phyloP scores from a whole-genome alignment of 1,284 basidiomycete species.

The Mycena citricolor region DNA sequence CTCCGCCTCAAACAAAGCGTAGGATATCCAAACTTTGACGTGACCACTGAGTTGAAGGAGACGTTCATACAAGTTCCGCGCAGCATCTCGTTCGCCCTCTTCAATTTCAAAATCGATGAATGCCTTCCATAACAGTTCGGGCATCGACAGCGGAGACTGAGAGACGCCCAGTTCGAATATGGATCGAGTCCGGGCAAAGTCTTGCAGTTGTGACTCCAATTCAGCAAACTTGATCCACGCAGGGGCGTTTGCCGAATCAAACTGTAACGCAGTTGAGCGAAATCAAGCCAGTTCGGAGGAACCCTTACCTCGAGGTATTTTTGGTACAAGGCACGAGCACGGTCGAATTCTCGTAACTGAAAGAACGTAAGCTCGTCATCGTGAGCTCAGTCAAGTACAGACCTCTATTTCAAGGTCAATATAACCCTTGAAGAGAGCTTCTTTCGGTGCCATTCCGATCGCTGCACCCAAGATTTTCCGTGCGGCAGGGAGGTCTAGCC shows the following conservation, averaged over 20 bases:
- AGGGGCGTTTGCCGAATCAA: slow-evolving; percentile 84
- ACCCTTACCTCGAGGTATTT: slow-evolving; percentile 84
- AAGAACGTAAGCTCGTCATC: slow-evolving; percentile 17
- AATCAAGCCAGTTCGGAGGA: slow-evolving; percentile 4
- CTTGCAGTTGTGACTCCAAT: slow-evolving; percentile 90
- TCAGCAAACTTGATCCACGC: slow-evolving; percentile 99
- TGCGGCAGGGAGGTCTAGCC: slow-evolving; percentile 80
- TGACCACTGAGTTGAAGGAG: slow-evolving; percentile 87
- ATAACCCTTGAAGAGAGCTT: slow-evolving; percentile 90
- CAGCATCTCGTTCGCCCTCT: slow-evolving; percentile 87
- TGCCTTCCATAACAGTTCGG: slow-evolving; percentile 96
- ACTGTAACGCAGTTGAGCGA: slow-evolving; percentile 46
- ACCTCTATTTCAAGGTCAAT: slow-evolving; percentile 91
- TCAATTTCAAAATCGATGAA: slow-evolving; percentile 98
- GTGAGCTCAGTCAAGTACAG: not conserved
- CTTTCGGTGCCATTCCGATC: slow-evolving; percentile 96
- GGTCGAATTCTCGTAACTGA: slow-evolving; percentile 95
- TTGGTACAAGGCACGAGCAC: slow-evolving; percentile 89
- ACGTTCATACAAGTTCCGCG: slow-evolving; percentile 88
- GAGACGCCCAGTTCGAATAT: slow-evolving; percentile 96
- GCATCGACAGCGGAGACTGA: slow-evolving; percentile 93
- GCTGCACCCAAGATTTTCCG: slow-evolving; percentile 88
- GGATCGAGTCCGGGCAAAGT: slow-evolving; percentile 87
- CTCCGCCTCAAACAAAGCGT: slow-evolving; percentile 75
- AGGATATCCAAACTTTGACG: slow-evolving; percentile 90